Base-by-base conservation (phyloP, 1,139 yeast species). In the Geotrichum reessii region DNA sequence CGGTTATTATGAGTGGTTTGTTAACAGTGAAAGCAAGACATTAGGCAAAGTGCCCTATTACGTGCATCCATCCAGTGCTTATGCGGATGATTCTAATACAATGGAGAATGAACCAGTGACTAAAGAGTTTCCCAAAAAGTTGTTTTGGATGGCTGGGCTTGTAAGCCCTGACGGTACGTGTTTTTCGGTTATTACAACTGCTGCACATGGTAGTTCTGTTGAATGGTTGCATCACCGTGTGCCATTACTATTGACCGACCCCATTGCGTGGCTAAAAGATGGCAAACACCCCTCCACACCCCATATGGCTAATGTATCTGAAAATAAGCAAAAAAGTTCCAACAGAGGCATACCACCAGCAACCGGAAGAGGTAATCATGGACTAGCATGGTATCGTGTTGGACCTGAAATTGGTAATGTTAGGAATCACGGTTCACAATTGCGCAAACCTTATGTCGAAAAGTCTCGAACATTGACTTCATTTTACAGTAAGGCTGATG, bases 1-100 rank as follows among this genome's bases (percentile, higher is more conserved):
- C 66, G 97, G 97, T 0, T 92, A 91, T 70, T 91, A 81, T 68
- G 98, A 91, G 71, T 91, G 97, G 97, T 71, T 72, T 67, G 57
- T 64, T 59, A 53, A 65, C 54, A 57, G 28, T 11, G 25, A 44
- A 4, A 22, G 50, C 25, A 25, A 25, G 5, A 28, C 37, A 8
- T 5, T 33, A 8, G 44, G 74, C 21, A 84, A 81, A 64, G 69
- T 70, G 0, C 97, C 97, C 0, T 82, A 86, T 69, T 91, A 76
- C 68, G 78, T 91, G 17, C 81, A 78, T 55, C 77, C 87, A 9
- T 77, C 76, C 47, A 80, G 79, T 57, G 70, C 21, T 37, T 3
- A 12, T n/a, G 7, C 6, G 21, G 44, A 12, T n/a, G n/a, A n/a
- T n/a, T n/a, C n/a, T n/a, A n/a, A n/a, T n/a, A n/a, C n/a, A n/a